Conservation (phyloP, 1,139 yeast genomes). For the Taiozyma sp. region DNA sequence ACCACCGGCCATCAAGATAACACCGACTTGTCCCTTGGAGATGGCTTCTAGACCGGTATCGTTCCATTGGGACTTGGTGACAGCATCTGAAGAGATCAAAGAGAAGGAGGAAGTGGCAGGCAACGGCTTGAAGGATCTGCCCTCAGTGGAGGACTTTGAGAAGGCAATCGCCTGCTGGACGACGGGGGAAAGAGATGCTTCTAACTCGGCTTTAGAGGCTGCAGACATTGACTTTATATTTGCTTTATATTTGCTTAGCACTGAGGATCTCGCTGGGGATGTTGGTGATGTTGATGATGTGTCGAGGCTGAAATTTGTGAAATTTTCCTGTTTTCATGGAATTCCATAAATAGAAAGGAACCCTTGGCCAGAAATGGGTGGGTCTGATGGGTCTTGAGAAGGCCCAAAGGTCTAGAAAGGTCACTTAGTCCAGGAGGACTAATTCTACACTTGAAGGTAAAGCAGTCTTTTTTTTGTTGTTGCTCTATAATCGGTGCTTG, state of each 20-base stretch:
- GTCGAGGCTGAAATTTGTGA: background rate
- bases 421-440: too few relatives aligned
- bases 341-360: too few relatives aligned
- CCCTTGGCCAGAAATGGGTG: too few relatives aligned
- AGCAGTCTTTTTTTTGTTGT: too few relatives aligned
- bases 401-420: too few relatives aligned
- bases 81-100: slow-evolving; percentile 35
- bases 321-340: background rate
- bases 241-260: too few relatives aligned
- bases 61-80: slow-evolving; percentile 43
- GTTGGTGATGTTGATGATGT: background rate
- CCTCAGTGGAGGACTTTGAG: slow-evolving; percentile 32
- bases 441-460: too few relatives aligned
- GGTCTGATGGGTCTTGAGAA: too few relatives aligned
- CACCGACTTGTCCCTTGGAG: slow-evolving; percentile 72
- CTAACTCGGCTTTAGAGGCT: slow-evolving; percentile 6
- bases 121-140: slow-evolving; percentile 43
- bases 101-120: slow-evolving; percentile 49
- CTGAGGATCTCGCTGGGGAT: too few relatives aligned
- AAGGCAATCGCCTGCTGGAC: slow-evolving; percentile 45
- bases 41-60: slow-evolving; percentile 66
- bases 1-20: slow-evolving; percentile 94
- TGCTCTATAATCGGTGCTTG: too few relatives aligned
- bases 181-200: slow-evolving; percentile 25
- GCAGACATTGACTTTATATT: too few relatives aligned